Evolutionary conservation across 768 basidiomycete species (phyloP).

Genomic region (Boletus edulis): DNA sequence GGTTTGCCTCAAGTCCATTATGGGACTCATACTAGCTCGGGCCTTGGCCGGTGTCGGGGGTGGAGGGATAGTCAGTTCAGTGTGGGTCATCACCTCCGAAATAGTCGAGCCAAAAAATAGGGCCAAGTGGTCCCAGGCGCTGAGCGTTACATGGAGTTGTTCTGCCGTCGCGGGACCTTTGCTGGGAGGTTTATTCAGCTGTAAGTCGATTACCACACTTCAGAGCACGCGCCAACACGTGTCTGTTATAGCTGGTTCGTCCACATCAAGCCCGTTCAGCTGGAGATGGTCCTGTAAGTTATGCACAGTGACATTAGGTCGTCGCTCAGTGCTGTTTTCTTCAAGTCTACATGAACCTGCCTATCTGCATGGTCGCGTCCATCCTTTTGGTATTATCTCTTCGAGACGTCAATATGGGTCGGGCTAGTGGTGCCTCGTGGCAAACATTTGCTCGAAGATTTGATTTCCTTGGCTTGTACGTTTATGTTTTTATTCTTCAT

Average conservation of each 20-base stretch:
- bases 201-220: slow-evolving; percentile 39
- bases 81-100: slow-evolving; percentile 86
- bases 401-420: slow-evolving; percentile 49
- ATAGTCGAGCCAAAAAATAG: slow-evolving; percentile 69
- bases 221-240: slow-evolving; percentile 16
- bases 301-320: slow-evolving; percentile 5
- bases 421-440: slow-evolving; percentile 54
- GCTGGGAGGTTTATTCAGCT: slow-evolving; percentile 79
- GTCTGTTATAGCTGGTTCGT: slow-evolving; percentile 28
- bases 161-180: slow-evolving; percentile 83
- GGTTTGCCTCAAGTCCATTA: slow-evolving; percentile 33
- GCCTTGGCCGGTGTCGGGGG: slow-evolving; percentile 76
- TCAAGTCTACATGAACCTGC: slow-evolving; percentile 81
- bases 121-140: slow-evolving; percentile 82
- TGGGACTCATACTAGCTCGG: slow-evolving; percentile 68
- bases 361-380: slow-evolving; percentile 62
- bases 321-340: slow-evolving; percentile 13
- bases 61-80: slow-evolving; percentile 81
- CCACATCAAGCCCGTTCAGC: slow-evolving; percentile 35
- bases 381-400: slow-evolving; percentile 60
- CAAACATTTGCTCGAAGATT: slow-evolving; percentile 51
- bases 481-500: slow-evolving; percentile 17
- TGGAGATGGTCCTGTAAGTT: slow-evolving; percentile 89
- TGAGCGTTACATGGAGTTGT: slow-evolving; percentile 84
- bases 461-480: slow-evolving; percentile 80